Evolutionary conservation across 2,329 filamentous ascomycete genomes (phyloP), one percentile per base, ranked within the genome.

Genomic region (Dryadomyces quercus-mongolicae): DNA sequence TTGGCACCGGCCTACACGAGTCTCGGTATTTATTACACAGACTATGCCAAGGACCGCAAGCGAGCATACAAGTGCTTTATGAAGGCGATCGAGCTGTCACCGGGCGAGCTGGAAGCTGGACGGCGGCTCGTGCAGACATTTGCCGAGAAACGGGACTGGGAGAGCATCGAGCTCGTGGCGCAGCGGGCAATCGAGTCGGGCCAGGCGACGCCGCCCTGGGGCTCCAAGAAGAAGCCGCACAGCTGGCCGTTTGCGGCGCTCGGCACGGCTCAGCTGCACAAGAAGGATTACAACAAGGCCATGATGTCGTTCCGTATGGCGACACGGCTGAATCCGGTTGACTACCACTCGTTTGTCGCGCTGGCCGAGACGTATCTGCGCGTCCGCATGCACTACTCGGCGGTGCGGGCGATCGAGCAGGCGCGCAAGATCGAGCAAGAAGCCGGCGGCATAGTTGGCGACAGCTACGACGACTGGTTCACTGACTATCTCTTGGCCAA

Each of bases 341-440:
- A 97, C 67, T 97, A 97, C 64, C 86, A 98, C 69, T 95, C 88
- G 0, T 98, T 92, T 82, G 87, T 98, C 22, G 93, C 93, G 1
- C 76, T 98, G 1, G 93, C 92, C n/a, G 93, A 98, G 70, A 95
- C 90, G 64, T 98, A 98, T 64, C 86, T 96, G 65, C 93, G 88
- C 61, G 95, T 91, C 16, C 92, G 93, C 10, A 80, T 92, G 58
- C 94, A 94, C 64, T 86, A 96, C 56, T 92, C 93, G n/a, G 92
- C 93, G 0, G 88, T 86, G 3, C 92, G 93, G 64, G 90, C 93
- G 0, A 93, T 97, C 60, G 74, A 87, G 38, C 86, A 95, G 63
- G 93, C 92, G 0, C 84, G 92, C 64, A 80, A 78, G 53, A 75
- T 95, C 5, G 87, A 92, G 58, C 74, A 80, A 31, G 74, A 76